These are phyloP conservation scores for Paspalum notatum DNA, from an alignment of 176 grass and related monocot genomes.

Conservation along the genomic window DNA sequence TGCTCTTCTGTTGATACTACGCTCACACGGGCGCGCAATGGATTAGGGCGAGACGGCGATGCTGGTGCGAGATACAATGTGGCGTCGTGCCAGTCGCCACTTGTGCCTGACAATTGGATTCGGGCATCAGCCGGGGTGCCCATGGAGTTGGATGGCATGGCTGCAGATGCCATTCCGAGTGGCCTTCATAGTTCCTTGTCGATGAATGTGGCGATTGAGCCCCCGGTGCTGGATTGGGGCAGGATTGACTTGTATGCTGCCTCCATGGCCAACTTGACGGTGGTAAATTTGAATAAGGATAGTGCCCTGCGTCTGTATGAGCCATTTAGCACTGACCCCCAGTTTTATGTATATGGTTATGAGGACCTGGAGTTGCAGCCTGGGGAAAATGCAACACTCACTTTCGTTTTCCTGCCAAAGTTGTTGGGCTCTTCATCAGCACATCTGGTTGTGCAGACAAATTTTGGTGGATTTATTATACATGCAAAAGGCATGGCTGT, in stretches of 20 bases:
- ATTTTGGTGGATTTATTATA: conserved; percentile 89
- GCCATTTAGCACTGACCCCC: conserved; percentile 78
- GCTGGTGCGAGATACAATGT: conserved; percentile 38
- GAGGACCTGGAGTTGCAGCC: conserved; percentile 69
- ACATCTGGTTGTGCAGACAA: conserved; percentile 88
- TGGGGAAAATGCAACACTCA: conserved; percentile 65
- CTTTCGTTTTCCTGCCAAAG: conserved; percentile 85
- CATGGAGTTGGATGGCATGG: conserved; percentile 50
- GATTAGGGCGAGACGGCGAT: conserved; percentile 32
- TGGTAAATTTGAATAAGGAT: conserved; percentile 68
- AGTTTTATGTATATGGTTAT: conserved; percentile 82
- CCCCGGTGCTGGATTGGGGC: conserved; percentile 84
- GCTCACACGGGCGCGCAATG: conserved; percentile 32
- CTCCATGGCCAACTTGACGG: conserved; percentile 66
- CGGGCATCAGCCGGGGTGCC: conserved; percentile 56
- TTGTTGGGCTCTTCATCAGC: conserved; percentile 69
- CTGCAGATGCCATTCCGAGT: conserved; percentile 39
- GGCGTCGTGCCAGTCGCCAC: conserved; percentile 64
- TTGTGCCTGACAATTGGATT: conserved; percentile 92
- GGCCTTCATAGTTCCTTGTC: conserved; percentile 52
- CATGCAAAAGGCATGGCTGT: conserved; percentile 74
- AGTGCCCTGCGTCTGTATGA: conserved; percentile 67
- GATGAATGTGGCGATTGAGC: conserved; percentile 65
- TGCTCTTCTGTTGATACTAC: conserved; percentile 59
- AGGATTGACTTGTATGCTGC: conserved; percentile 61